Evolutionary conservation across 108 stramenopile genomes (phyloP).

Genomic region (Aurantiochytrium sp.): DNA sequence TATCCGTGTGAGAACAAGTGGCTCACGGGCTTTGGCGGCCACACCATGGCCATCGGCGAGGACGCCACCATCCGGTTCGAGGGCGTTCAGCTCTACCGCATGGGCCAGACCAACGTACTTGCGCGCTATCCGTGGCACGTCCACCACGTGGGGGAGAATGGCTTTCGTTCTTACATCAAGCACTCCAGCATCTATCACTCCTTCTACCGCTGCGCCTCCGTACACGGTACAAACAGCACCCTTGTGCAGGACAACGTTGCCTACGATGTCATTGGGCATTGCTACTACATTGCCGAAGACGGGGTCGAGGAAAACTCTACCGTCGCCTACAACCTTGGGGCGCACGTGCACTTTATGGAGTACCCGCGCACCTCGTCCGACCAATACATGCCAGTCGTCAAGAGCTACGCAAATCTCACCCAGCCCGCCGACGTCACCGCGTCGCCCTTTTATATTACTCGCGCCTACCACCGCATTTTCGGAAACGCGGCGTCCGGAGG

Average conservation of each 20-base stretch:
- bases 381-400: neutral
- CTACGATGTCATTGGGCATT: conserved; percentile 55
- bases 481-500: conserved; percentile 3
- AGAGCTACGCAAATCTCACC: neutral
- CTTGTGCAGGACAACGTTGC: conserved; percentile 49
- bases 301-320: conserved; percentile 55
- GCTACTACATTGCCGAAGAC: conserved; percentile 55
- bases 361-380: neutral
- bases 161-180: conserved; percentile 45
- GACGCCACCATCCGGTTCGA: conserved; percentile 39
- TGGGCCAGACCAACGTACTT: conserved; percentile 61
- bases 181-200: conserved; percentile 47
- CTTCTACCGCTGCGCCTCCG: conserved; percentile 53
- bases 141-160: conserved; percentile 47
- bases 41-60: conserved; percentile 42
- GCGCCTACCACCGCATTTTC: neutral
- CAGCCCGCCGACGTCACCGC: neutral
- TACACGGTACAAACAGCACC: conserved; percentile 50
- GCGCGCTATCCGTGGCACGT: conserved; percentile 57
- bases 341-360: conserved; percentile 54
- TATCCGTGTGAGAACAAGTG: conserved; percentile 40
- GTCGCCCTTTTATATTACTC: neutral
- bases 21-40: conserved; percentile 57
- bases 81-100: conserved; percentile 50
- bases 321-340: conserved; percentile 53